Evolutionary conservation across 768 basidiomycete species (phyloP).

Genomic region (Suillus bovinus): DNA sequence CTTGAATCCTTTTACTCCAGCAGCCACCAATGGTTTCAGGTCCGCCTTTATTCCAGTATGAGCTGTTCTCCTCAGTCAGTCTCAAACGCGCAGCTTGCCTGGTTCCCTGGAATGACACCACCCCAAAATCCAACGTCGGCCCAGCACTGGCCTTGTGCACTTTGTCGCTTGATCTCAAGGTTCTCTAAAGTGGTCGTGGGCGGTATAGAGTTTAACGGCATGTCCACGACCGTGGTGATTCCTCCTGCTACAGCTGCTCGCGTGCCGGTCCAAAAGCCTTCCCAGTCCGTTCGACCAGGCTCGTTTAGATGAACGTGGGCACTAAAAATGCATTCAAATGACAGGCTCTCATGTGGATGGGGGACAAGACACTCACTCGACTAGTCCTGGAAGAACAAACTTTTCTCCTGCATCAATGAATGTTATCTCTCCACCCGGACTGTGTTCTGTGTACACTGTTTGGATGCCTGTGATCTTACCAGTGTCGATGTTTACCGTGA

Average conservation of each 20-base stretch:
- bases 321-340: slow-evolving; percentile 37
- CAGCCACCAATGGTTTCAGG: slow-evolving; percentile 70
- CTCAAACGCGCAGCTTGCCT: slow-evolving; percentile 43
- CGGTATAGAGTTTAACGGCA: slow-evolving; percentile 97
- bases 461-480: slow-evolving; percentile 65
- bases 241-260: slow-evolving; percentile 89
- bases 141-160: slow-evolving; percentile 70
- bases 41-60: slow-evolving; percentile 49
- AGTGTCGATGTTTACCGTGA: slow-evolving; percentile 54
- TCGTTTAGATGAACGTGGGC: slow-evolving; percentile 94
- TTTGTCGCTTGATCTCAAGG: slow-evolving; percentile 67
- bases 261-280: slow-evolving; percentile 92
- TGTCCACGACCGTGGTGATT: slow-evolving; percentile 94
- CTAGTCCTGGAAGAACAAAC: slow-evolving; percentile 72
- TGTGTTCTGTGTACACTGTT: slow-evolving; percentile 26
- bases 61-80: not conserved
- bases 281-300: slow-evolving; percentile 92
- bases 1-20: slow-evolving; percentile 94
- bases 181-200: slow-evolving; percentile 88
- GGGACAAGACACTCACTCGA: slow-evolving; percentile 54
- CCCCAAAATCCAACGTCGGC: slow-evolving; percentile 83
- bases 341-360: not conserved
- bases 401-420: slow-evolving; percentile 51
- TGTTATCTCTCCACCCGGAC: slow-evolving; percentile 28
- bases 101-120: slow-evolving; percentile 90